Percentiles rank a stretch among this genome's conserved stretches.
Conservation (phyloP, 2,329 filamentous ascomycete genomes). For the Madurella fahalii region DNA sequence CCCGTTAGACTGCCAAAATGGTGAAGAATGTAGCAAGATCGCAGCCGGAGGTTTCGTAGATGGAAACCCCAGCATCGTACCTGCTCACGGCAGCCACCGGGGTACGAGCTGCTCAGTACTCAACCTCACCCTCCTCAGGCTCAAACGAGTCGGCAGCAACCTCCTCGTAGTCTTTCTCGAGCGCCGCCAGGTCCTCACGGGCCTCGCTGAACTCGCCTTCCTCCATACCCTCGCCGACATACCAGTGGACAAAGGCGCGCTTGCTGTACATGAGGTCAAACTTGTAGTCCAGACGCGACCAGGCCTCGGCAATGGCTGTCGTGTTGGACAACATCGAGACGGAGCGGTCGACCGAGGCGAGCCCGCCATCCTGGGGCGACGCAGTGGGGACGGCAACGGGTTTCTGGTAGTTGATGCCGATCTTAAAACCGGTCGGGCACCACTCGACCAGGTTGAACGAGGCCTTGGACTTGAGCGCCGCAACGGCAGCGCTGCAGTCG, state of each 20-base stretch:
- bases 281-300: slow-evolving; percentile 69
- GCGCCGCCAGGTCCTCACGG: slow-evolving; percentile 76
- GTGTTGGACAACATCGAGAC: slow-evolving; percentile 73
- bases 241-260: slow-evolving; percentile 74
- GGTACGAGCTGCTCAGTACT: slow-evolving; percentile 62
- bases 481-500: slow-evolving; percentile 64
- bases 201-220: slow-evolving; percentile 87
- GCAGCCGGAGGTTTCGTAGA: neutral
- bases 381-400: slow-evolving; percentile 54
- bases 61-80: neutral
- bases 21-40: too few relatives aligned
- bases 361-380: slow-evolving; percentile 51
- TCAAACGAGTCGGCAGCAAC: slow-evolving; percentile 69
- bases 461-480: slow-evolving; percentile 64
- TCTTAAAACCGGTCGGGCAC: slow-evolving; percentile 73
- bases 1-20: neutral
- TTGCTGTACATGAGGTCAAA: slow-evolving; percentile 78
- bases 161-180: slow-evolving; percentile 86
- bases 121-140: slow-evolving; percentile 60
- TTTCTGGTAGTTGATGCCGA: slow-evolving; percentile 72
- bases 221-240: slow-evolving; percentile 88
- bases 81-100: neutral
- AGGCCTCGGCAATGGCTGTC: slow-evolving; percentile 68
- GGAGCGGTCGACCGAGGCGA: slow-evolving; percentile 58
- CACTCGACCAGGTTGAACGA: slow-evolving; percentile 72